A percentile compares a stretch with the other conserved stretches of the same genome.
Conservation (phyloP, 495 filamentous ascomycete genomes). For the Aspergillus indologenus region DNA sequence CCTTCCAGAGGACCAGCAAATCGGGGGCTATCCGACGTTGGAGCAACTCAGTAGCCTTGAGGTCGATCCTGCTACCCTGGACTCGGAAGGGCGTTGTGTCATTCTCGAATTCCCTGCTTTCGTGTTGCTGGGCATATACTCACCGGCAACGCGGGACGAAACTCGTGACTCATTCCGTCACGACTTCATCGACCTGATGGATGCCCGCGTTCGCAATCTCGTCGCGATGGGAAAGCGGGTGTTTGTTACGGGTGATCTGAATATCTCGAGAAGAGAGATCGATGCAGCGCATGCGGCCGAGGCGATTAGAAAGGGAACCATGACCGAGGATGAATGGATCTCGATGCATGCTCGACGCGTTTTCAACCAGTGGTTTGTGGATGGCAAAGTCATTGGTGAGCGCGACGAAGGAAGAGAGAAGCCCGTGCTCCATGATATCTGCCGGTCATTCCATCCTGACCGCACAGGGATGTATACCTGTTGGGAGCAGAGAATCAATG, state of each 20-base stretch:
- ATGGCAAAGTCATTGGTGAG: slow-evolving; percentile 64
- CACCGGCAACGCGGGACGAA: slow-evolving; percentile 82
- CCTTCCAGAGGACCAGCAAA: slow-evolving; percentile 71
- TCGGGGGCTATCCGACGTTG: slow-evolving; percentile 82
- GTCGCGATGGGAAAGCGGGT: slow-evolving; percentile 76
- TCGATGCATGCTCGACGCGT: slow-evolving; percentile 71
- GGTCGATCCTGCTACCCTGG: slow-evolving; percentile 68
- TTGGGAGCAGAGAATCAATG: slow-evolving; percentile 85
- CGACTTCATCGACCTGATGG: slow-evolving; percentile 74
- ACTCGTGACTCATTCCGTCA: slow-evolving; percentile 79
- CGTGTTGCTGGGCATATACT: slow-evolving; percentile 86
- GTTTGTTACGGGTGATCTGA: slow-evolving; percentile 83
- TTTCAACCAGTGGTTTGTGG: slow-evolving; percentile 79
- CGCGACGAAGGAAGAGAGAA: slow-evolving; percentile 70
- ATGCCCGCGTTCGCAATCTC: slow-evolving; percentile 80
- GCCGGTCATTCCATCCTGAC: slow-evolving; percentile 73
- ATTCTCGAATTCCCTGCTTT: slow-evolving; percentile 96
- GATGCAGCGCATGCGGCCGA: slow-evolving; percentile 72
- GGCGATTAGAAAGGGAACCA: slow-evolving; percentile 63
- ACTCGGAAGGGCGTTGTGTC: slow-evolving; percentile 89
- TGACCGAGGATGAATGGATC: slow-evolving; percentile 66
- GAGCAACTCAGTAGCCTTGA: slow-evolving; percentile 59
- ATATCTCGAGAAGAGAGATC: slow-evolving; percentile 72
- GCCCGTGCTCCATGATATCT: slow-evolving; percentile 81
- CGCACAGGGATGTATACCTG: slow-evolving; percentile 94